phyloP scores from a whole-genome alignment of 2,329 filamentous ascomycete genomes.

The Aspergillus flavus region DNA sequence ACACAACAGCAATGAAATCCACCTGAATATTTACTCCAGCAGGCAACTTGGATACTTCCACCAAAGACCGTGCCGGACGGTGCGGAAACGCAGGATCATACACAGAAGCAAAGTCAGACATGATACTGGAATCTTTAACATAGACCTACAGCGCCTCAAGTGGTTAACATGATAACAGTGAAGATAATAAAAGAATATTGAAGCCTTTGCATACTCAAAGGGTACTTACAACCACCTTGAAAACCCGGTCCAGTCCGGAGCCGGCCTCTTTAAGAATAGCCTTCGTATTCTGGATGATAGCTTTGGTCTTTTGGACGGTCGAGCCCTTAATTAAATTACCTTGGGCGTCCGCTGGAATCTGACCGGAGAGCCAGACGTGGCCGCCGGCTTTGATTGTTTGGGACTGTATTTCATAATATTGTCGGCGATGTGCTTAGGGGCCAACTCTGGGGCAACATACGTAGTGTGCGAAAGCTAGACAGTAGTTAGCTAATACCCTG shows the following conservation, averaged over 20 bases:
- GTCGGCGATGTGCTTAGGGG: neutral
- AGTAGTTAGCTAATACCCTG: neutral
- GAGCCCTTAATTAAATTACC: slow-evolving; percentile 55
- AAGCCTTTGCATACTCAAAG: neutral
- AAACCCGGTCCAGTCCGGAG: slow-evolving; percentile 70
- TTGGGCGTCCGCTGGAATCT: slow-evolving; percentile 66
- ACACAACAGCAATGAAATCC: slow-evolving; percentile 16
- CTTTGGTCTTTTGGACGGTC: slow-evolving; percentile 39
- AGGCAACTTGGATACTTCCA: slow-evolving; percentile 16
- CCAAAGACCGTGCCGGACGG: slow-evolving; percentile 19
- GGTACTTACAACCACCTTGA: slow-evolving; percentile 66
- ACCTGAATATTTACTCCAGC: slow-evolving; percentile 16
- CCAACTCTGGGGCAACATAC: neutral
- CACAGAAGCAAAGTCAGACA: slow-evolving; percentile 15
- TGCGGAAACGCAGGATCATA: slow-evolving; percentile 17
- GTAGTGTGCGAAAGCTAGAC: neutral
- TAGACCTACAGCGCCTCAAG: neutral
- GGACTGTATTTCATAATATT: slow-evolving; percentile 7
- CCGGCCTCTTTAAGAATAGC: slow-evolving; percentile 77
- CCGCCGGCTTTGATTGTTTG: slow-evolving; percentile 60
- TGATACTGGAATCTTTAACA: slow-evolving; percentile 21
- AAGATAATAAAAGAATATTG: neutral
- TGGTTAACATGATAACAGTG: neutral
- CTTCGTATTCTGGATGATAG: slow-evolving; percentile 66
- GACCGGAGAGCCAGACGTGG: slow-evolving; percentile 66